Percentiles rank a stretch among this genome's conserved stretches.
Conservation (phyloP, 495 filamentous ascomycete species). For the Articulospora tetracladia region DNA sequence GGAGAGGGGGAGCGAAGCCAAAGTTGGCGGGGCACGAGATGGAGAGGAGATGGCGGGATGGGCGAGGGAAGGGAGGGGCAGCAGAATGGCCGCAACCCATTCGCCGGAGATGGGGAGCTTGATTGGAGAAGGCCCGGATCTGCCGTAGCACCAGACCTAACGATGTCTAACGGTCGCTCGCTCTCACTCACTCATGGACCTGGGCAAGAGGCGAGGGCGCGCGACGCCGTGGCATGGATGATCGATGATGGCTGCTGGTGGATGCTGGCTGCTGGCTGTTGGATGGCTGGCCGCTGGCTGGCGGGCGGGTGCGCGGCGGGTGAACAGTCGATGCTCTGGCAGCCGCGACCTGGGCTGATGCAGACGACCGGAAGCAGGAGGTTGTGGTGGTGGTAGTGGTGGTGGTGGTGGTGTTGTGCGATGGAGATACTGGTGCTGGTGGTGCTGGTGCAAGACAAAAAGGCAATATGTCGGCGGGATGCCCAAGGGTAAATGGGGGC, state of each 20-base stretch:
- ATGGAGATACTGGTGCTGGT: too few relatives aligned
- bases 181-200: neutral
- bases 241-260: neutral
- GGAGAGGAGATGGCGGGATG: neutral
- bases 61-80: slow-evolving; percentile 6
- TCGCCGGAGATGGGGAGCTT: slow-evolving; percentile 2
- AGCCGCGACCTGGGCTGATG: neutral
- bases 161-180: neutral
- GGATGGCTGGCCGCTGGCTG: too few relatives aligned
- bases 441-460: too few relatives aligned
- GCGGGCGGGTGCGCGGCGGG: too few relatives aligned
- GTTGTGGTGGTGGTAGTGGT: neutral
- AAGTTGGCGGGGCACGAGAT: slow-evolving; percentile 21
- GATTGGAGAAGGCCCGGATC: slow-evolving; percentile 12
- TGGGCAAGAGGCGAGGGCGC: neutral
- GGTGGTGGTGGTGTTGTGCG: too few relatives aligned
- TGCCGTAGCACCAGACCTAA: neutral
- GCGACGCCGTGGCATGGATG: too few relatives aligned
- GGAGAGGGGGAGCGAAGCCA: slow-evolving; percentile 11
- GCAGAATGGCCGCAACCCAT: neutral
- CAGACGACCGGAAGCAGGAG: neutral
- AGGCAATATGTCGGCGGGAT: neutral
- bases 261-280: too few relatives aligned
- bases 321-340: neutral
- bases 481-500: neutral